Base-by-base conservation (phyloP, 1,139 yeast genomes). In the Saccharomyces pastorianus region DNA sequence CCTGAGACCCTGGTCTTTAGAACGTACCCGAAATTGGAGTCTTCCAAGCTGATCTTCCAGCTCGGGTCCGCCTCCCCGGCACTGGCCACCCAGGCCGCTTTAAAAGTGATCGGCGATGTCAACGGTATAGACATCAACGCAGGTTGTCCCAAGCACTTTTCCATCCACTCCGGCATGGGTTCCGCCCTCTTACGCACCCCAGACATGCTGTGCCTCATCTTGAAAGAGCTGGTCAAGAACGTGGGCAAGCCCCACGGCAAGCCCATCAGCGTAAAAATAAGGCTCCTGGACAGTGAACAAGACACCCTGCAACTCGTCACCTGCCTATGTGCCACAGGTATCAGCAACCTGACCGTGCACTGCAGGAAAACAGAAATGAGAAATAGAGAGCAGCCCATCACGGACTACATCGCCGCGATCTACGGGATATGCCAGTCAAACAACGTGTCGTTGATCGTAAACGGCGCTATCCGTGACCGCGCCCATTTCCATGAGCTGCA, bases 81-180 rank as follows among this genome's bases (percentile, higher is more conserved):
- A 0, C 71, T 90, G 23, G 99, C 99, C 0, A 96, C 89, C 0
- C 75, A 83, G 58, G 99, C 97, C 0, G 97, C 96, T 0, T 73
- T 77, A 54, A 76, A 84, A 50, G 88, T 93, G 2, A 89, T 91
- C 14, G 66, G 76, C 1, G 99, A 93, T 68, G 98, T 93, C 1
- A 90, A 84, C 58, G 98, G 96, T 7, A 86, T 93, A 13, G 99
- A 93, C 67, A 80, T 93, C 58, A 93, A 93, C 69, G 89, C 96
- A 46, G 99, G 99, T 3, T 93, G 99, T 71, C 99, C 99, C 1
- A 90, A 89, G 66, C 91, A 85, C 57, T 88, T 88, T 63, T 84
- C 90, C 1, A 78, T 89, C 2, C 97, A 90, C 69, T 79, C 95
- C 0, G 99, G 99, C 1, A 93, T 93, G 98, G 99, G 99, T 4